Conservation (phyloP, 1,284 basidiomycete species). For the Ganoderma lingzhi region DNA sequence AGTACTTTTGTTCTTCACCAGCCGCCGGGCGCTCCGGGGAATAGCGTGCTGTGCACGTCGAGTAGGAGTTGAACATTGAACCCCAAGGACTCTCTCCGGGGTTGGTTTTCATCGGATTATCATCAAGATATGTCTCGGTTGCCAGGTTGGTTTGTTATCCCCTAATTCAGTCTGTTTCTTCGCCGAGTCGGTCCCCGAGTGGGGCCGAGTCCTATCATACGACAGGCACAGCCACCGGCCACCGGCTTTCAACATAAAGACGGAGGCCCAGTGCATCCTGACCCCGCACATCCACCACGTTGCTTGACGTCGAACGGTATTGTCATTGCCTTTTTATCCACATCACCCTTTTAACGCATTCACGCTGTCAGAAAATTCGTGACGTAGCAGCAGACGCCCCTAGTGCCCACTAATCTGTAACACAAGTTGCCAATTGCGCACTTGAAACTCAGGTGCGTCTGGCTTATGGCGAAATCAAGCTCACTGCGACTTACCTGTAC, state of each 20-base stretch:
- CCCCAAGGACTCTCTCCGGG: too few species aligned
- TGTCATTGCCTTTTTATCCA: background rate
- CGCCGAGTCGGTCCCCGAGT: background rate
- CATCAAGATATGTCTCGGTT: background rate
- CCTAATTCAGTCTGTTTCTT: background rate
- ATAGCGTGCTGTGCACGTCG: background rate
- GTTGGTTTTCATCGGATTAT: background rate
- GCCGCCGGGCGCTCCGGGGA: background rate
- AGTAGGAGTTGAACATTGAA: background rate
- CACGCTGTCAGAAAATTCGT: background rate
- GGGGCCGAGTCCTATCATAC: background rate
- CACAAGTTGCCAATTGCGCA: background rate
- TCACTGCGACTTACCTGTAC: background rate
- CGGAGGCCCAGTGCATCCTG: background rate
- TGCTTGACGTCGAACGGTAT: constrained; percentile 4
- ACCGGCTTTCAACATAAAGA: background rate
- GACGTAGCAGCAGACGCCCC: background rate
- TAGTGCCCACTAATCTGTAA: background rate
- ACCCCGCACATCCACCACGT: background rate
- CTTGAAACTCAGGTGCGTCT: background rate
- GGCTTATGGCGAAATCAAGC: background rate
- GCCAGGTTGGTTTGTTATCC: background rate
- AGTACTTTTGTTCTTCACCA: background rate
- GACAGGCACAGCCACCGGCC: constrained; percentile 12
- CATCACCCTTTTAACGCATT: too few species aligned